Base-by-base conservation (phyloP, 2,329 filamentous ascomycete genomes). In the Parastagonospora nodorum region DNA sequence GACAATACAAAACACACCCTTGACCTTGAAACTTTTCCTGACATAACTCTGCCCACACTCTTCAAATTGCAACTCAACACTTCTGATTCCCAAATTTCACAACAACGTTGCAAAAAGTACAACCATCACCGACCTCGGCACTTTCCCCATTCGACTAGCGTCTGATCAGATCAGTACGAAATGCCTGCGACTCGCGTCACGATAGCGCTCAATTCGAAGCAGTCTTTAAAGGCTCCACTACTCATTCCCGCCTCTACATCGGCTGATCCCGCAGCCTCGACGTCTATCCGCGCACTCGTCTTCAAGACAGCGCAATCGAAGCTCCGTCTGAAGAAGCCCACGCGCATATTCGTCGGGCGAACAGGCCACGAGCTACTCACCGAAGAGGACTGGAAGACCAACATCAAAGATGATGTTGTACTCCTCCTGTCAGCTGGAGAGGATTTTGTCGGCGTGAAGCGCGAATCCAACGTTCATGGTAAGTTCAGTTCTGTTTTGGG, bases 361-460 rank as follows among this genome's bases (percentile, higher is more conserved):
- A 63, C 57, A 8, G 68, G 69, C 2, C 49, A 61, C 35, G 69
- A 73, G 45, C 53, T 73, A 5, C 16, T 66, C 2, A 56, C 19
- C 2, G 53, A 68, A 28, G 53, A 52, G 33, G 67, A 71, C 24
- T 74, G 68, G 69, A 59, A 55, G 37, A 45, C 31, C 29, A 55
- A 46, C 9, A 29, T 67, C 8, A 53, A 49, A 19, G 51, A 70
- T 39, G 68, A 74, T 48, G 46, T 65, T 11, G 52, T 62, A 2
- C 45, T 74, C 15, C 58, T 72, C 7, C 54, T 69, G 2, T 69
- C 64, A 27, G 57, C 58, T n/a, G 67, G 68, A 24, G 69, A 73
- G 41, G 64, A 69, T 8, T 69, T 68, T 53, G 58, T 73, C 15
- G 69, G 70, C 2, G 51, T 59, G 9, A 65, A 52, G 47, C 64